Evolutionary conservation across 164 flowering plant genomes (phyloP).

Genomic region (Sextonia rubra): DNA sequence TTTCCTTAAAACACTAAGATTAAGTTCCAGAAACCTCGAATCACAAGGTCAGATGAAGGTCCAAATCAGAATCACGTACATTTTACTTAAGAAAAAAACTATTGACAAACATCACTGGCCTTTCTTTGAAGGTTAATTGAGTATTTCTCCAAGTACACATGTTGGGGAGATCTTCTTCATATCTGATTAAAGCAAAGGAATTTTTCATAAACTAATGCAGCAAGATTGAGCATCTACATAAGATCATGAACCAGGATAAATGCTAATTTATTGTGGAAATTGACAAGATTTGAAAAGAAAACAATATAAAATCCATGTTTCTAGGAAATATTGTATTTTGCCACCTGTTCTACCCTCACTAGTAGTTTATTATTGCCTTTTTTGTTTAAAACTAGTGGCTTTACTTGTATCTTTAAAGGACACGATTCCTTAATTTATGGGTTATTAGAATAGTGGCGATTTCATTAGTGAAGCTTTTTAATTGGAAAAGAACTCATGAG

Average conservation of each 20-base stretch:
- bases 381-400: not conserved
- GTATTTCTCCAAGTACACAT: too few relatives aligned
- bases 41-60: too few relatives aligned
- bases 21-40: not conserved
- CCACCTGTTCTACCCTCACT: too few relatives aligned
- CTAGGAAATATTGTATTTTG: too few relatives aligned
- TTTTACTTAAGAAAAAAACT: not conserved
- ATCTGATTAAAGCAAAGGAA: not conserved
- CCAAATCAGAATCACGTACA: not conserved
- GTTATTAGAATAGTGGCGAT: not conserved
- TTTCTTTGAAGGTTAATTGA: too few relatives aligned
- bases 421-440: not conserved
- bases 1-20: too few relatives aligned
- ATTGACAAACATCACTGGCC: not conserved
- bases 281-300: not conserved
- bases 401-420: not conserved
- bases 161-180: not conserved
- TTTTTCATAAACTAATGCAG: not conserved
- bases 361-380: not conserved
- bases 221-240: not conserved
- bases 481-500: not conserved
- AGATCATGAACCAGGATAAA: not conserved
- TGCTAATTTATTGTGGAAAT: not conserved
- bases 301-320: not conserved
- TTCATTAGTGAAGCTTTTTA: not conserved